A percentile compares a stretch with the other conserved stretches of the same genome.
Evolutionary conservation across 495 filamentous ascomycete genomes (phyloP).

Genomic region (Penicillium waksmanii): DNA sequence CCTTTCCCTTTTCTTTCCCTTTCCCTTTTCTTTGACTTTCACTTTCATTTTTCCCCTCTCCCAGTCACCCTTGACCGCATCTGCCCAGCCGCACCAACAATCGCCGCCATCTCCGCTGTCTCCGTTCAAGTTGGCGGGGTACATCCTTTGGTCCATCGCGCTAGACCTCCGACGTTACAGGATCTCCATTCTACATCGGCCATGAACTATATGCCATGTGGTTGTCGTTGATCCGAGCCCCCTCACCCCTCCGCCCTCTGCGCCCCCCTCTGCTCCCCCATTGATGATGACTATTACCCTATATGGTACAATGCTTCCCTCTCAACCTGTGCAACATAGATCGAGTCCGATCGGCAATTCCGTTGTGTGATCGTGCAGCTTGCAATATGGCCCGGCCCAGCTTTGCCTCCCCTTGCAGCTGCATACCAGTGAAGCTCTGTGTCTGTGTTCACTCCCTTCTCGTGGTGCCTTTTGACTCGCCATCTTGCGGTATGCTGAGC

Average conservation of each 20-base stretch:
- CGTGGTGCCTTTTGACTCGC: constrained; percentile 3
- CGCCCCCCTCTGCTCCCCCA: not conserved
- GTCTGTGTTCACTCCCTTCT: not conserved
- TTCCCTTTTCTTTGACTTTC: not conserved
- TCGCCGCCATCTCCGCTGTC: constrained; percentile 5
- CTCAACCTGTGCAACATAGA: constrained; percentile 15
- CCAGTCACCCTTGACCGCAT: not conserved
- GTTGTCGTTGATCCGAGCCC: not conserved
- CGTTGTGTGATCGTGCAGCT: constrained; percentile 25
- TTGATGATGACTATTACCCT: too few relatives aligned
- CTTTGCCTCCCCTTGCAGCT: constrained; percentile 31
- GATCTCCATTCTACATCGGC: constrained; percentile 1
- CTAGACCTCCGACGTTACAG: not conserved
- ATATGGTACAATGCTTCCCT: not conserved
- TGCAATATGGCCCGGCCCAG: constrained; percentile 21
- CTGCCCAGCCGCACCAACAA: not conserved
- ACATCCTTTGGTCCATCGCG: constrained; percentile 3
- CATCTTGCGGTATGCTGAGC: constrained; percentile 16
- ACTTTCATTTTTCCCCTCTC: not conserved
- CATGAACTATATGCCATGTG: not conserved
- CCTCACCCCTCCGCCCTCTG: too few relatives aligned
- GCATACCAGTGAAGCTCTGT: constrained; percentile 17
- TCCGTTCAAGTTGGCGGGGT: constrained; percentile 2
- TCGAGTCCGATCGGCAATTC: constrained; percentile 25
- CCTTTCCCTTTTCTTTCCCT: not conserved